phyloP scores from a whole-genome alignment of 2,329 filamentous ascomycete genomes.

The Neurospora sp. region DNA sequence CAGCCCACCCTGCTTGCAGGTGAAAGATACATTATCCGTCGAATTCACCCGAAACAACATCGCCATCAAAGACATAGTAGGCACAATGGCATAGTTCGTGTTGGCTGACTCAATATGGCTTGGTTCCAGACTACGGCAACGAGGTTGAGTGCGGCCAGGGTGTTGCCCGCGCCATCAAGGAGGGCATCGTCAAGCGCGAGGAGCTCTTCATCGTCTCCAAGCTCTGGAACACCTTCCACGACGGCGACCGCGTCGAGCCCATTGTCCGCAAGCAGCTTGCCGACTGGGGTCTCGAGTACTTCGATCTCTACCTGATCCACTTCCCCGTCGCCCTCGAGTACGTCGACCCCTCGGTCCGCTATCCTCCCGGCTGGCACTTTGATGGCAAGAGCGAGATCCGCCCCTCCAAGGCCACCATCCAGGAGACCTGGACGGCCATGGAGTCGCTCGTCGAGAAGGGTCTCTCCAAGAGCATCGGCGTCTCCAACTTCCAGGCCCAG shows the following conservation, averaged over 20 bases:
- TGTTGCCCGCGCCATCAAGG: constrained; percentile 67
- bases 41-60: not conserved
- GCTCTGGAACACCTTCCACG: constrained; percentile 89
- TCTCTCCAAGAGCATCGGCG: constrained; percentile 63
- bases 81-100: not conserved
- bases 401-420: constrained; percentile 58
- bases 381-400: constrained; percentile 52
- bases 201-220: constrained; percentile 91
- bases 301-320: constrained; percentile 83
- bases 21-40: not conserved
- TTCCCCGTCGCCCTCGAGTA: constrained; percentile 83
- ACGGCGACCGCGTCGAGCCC: constrained; percentile 63
- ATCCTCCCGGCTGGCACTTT: constrained; percentile 70
- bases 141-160: constrained; percentile 70
- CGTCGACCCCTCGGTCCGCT: constrained; percentile 67
- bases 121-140: constrained; percentile 63
- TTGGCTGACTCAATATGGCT: not conserved
- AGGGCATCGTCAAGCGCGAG: constrained; percentile 70
- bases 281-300: constrained; percentile 81
- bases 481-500: constrained; percentile 74
- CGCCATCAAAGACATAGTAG: not conserved
- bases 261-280: constrained; percentile 68
- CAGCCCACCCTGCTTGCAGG: not conserved
- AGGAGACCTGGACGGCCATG: constrained; percentile 77
- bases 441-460: constrained; percentile 61